Evolutionary conservation across 2,329 filamentous ascomycete genomes (phyloP).

Genomic region (Aspergillus ochraceoroseus): DNA sequence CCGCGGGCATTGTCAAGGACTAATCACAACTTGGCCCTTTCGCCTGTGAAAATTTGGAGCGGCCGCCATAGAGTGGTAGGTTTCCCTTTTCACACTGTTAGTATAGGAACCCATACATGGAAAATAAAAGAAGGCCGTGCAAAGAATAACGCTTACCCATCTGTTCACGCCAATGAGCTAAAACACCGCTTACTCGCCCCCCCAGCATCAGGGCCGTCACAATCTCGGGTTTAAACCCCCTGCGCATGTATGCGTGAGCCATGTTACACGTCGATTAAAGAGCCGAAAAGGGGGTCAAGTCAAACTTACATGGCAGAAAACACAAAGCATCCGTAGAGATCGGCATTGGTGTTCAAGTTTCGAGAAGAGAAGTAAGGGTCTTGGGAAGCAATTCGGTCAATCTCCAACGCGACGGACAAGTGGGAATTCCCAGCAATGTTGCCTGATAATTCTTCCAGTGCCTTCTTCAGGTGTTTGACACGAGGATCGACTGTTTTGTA

Average conservation of each 20-base stretch:
- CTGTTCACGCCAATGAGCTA: constrained; percentile 14
- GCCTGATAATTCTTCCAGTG: constrained; percentile 23
- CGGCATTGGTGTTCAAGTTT: constrained; percentile 38
- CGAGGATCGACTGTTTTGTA: constrained; percentile 53
- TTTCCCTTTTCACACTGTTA: not conserved
- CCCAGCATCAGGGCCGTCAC: constrained; percentile 5
- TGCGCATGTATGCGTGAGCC: not conserved
- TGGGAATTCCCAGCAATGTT: constrained; percentile 29
- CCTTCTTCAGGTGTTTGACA: constrained; percentile 46
- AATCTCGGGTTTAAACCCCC: constrained; percentile 11
- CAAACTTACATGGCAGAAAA: constrained; percentile 35
- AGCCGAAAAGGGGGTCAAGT: not conserved
- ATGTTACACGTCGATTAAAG: not conserved
- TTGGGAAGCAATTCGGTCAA: constrained; percentile 35
- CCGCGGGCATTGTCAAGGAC: too few species aligned
- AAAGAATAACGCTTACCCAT: constrained; percentile 30
- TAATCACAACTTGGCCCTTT: too few species aligned
- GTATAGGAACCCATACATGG: not conserved
- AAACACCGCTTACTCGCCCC: constrained; percentile 6
- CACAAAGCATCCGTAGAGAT: constrained; percentile 39
- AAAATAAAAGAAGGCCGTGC: not conserved
- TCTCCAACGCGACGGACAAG: constrained; percentile 37
- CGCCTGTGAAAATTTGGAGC: constrained; percentile 1
- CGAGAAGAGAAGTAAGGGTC: constrained; percentile 39
- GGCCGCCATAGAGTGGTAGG: constrained; percentile 3